Evolutionary conservation across 2,329 filamentous ascomycete genomes (phyloP), one percentile per base, ranked within the genome.

Genomic region (Fusarium duplospermum): DNA sequence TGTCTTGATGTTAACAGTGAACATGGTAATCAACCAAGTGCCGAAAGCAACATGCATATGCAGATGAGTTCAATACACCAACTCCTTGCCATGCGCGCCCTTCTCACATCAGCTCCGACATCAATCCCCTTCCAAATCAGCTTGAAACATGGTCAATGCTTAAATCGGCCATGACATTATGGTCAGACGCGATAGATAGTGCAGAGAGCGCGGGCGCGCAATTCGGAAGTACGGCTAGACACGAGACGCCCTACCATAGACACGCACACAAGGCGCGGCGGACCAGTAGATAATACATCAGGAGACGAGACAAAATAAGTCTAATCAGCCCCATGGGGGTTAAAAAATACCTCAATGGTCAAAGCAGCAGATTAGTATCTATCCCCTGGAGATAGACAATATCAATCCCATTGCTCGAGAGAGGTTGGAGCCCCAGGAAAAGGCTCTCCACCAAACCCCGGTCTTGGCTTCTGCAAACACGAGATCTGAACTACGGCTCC

Each of bases 131-230:
- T 22, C 20, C 52, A 22, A 3, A 67, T 67, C 42, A 38, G 65
- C 11, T 65, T 58, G 50, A 45, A 45, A 50, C 50, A 40, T 38
- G 40, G 36, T 22, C 59, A 62, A 47, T 24, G 40, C 59, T 61
- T 27, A 10, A 14, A 27, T 16, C 13, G 11, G 18, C 47, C 59
- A 52, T 42, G 52, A 11, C 33, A 20, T 29, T 24, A 35, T 72
- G 47, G 47, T 59, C 65, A 72, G 69, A 69, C 45, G 38, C 22
- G n/a, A 61, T 24, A 59, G 45, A 42, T 60, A 22, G 31, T 33
- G 27, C 56, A 62, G 4, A 47, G 24, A 47, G 24, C 45, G 45
- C 24, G 45, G 16, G 45, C 60, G 59, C 59, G 59, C 40, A 22
- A 47, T 27, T 35, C 59, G 60, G 60, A 50, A 36, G 50, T 38